Conservation (phyloP, 106 monocot genomes). For the Acorus calamus region DNA sequence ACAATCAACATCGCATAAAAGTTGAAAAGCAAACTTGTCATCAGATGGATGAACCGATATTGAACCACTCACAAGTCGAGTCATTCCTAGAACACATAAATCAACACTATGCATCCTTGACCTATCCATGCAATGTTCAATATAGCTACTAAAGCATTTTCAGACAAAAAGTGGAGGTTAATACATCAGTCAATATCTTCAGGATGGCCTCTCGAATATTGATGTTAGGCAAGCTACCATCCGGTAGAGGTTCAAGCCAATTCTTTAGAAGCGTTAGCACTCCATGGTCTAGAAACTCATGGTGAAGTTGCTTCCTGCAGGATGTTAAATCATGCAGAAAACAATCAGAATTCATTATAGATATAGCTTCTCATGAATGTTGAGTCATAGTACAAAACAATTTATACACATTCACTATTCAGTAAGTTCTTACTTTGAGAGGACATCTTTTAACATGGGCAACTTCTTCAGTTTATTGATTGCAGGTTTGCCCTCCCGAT, state of each 20-base stretch:
- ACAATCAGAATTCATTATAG: not conserved
- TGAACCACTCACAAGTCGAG: no score
- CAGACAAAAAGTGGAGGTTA: constrained; percentile 1
- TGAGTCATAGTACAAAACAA: no score
- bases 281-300: constrained; percentile 96
- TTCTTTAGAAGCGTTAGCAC: constrained; percentile 79
- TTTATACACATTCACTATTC: no score
- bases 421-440: constrained; percentile 64
- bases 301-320: constrained; percentile 81
- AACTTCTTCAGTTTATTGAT: constrained; percentile 93
- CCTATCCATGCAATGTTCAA: no score
- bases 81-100: no score
- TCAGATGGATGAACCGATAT: not conserved
- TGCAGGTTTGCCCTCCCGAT: constrained; percentile 82
- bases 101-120: no score
- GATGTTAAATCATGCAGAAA: not conserved
- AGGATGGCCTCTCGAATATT: constrained; percentile 88
- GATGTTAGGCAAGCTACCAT: constrained; percentile 95
- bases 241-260: constrained; percentile 98
- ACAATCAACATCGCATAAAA: not conserved
- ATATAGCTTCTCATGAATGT: no score
- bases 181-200: constrained; percentile 78
- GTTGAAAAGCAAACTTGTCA: not conserved
- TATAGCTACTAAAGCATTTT: not conserved
- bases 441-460: constrained; percentile 74